These are phyloP conservation scores for Priceomyces medius DNA, from an alignment of 805 yeast species.

Conservation along the genomic window DNA sequence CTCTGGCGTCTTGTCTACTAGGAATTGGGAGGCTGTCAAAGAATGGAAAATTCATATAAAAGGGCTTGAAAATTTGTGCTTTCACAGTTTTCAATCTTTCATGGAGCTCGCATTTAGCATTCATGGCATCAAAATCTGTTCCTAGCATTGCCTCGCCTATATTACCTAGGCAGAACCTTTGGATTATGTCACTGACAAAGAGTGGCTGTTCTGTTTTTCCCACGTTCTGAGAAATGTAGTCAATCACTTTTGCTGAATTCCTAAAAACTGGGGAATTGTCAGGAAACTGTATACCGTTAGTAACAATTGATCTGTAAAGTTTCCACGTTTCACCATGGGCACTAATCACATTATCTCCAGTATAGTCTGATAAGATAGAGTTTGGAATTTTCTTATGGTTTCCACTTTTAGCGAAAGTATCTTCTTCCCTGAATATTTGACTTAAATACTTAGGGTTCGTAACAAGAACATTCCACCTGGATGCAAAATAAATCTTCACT, in stretches of 20 bases:
- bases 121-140: conserved; percentile 42
- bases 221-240: conserved; percentile 19
- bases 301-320: conserved; percentile 43
- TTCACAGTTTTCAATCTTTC: conserved; percentile 44
- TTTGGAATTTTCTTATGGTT: conserved; percentile 58
- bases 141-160: conserved; percentile 53
- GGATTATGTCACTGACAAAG: conserved; percentile 42
- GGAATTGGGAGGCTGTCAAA: conserved; percentile 51
- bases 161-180: conserved; percentile 48
- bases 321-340: conserved; percentile 57
- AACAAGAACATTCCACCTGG: conserved; percentile 59
- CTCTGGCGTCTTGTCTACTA: conserved; percentile 42
- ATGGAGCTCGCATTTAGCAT: conserved; percentile 34
- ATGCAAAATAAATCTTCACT: conserved; percentile 58
- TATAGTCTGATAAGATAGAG: conserved; percentile 51
- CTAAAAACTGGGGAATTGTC: conserved; percentile 32
- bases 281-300: conserved; percentile 52
- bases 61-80: conserved; percentile 53
- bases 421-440: conserved; percentile 49
- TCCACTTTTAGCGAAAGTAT: conserved; percentile 56
- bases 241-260: conserved; percentile 38
- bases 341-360: conserved; percentile 62
- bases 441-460: conserved; percentile 46
- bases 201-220: conserved; percentile 9
- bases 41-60: conserved; percentile 55